These are phyloP conservation scores for Corinectria fuckeliana DNA, from an alignment of 2,329 filamentous ascomycete genomes.

Conservation along the genomic window DNA sequence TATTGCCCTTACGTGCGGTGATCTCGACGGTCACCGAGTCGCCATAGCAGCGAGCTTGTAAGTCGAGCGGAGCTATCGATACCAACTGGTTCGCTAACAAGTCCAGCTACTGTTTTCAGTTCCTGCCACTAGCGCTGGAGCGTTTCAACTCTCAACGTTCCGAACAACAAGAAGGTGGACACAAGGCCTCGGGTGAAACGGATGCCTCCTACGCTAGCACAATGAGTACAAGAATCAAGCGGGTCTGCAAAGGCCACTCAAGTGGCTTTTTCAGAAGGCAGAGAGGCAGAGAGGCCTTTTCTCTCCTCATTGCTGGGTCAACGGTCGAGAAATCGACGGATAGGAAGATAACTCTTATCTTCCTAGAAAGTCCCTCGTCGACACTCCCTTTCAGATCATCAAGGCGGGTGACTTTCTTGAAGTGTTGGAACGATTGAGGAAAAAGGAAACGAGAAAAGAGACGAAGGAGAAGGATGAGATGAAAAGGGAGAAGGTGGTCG, in stretches of 20 bases:
- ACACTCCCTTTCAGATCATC: constrained; percentile 1
- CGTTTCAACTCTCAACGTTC: not conserved
- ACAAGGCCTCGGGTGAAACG: not conserved
- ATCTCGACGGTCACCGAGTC: constrained; percentile 1
- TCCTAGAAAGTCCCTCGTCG: not conserved
- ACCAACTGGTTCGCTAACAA: not conserved
- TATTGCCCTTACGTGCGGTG: not conserved
- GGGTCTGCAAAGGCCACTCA: not conserved
- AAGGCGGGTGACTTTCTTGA: not conserved
- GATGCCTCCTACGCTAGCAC: not conserved
- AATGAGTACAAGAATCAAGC: not conserved
- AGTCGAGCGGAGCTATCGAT: not conserved
- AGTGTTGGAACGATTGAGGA: no score
- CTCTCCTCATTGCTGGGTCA: constrained; percentile 1
- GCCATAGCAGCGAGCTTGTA: not conserved
- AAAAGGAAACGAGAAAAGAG: no score
- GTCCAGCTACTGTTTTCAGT: not conserved
- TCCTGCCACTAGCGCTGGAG: not conserved
- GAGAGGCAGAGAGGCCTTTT: not conserved
- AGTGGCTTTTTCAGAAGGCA: not conserved
- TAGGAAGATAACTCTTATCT: not conserved
- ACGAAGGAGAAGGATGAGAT: no score
- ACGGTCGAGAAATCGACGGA: not conserved
- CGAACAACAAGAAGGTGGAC: not conserved
- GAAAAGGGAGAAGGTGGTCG: no score